Percentiles rank a stretch among this genome's conserved stretches.
phyloP scores from a whole-genome alignment of 2,329 filamentous ascomycete genomes.

The Camillea tinctor region DNA sequence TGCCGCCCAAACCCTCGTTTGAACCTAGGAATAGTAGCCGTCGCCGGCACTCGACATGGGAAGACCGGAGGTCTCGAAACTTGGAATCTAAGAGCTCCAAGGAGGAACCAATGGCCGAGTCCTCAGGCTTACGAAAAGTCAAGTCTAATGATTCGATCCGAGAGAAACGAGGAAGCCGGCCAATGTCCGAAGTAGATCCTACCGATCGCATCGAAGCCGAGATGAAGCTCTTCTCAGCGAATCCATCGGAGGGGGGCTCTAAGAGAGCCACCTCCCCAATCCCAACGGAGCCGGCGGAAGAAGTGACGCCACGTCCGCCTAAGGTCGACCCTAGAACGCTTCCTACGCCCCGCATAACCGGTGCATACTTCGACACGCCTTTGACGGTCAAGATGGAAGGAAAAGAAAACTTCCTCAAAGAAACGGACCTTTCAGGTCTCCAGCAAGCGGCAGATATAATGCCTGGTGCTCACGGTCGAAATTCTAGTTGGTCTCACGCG shows the following conservation, averaged over 20 bases:
- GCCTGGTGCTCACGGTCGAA: constrained; percentile 7
- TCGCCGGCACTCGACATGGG: constrained; percentile 13
- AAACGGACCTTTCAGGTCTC: constrained; percentile 4
- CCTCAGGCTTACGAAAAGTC: constrained; percentile 43
- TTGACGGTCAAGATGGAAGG: constrained; percentile 38
- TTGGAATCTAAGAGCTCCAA: constrained; percentile 29
- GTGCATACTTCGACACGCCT: constrained; percentile 58
- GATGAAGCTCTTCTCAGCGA: constrained; percentile 52
- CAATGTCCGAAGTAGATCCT: constrained; percentile 52
- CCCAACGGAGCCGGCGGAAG: constrained; percentile 34
- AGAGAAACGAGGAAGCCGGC: constrained; percentile 48
- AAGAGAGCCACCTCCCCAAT: constrained; percentile 49
- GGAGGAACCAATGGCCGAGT: constrained; percentile 44
- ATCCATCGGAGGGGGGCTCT: constrained; percentile 56
- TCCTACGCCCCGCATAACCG: constrained; percentile 54
- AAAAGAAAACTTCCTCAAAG: constrained; percentile 14
- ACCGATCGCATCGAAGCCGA: constrained; percentile 57
- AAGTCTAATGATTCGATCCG: constrained; percentile 46
- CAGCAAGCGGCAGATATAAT: not conserved
- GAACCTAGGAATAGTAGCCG: constrained; percentile 17
- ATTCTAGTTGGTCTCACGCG: constrained; percentile 12
- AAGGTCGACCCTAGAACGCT: constrained; percentile 47
- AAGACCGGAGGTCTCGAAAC: constrained; percentile 21
- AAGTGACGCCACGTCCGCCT: constrained; percentile 48
- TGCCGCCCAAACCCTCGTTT: constrained; percentile 8